Conservation (phyloP, 345 rosid genomes). For the Nasturtium officinale region DNA sequence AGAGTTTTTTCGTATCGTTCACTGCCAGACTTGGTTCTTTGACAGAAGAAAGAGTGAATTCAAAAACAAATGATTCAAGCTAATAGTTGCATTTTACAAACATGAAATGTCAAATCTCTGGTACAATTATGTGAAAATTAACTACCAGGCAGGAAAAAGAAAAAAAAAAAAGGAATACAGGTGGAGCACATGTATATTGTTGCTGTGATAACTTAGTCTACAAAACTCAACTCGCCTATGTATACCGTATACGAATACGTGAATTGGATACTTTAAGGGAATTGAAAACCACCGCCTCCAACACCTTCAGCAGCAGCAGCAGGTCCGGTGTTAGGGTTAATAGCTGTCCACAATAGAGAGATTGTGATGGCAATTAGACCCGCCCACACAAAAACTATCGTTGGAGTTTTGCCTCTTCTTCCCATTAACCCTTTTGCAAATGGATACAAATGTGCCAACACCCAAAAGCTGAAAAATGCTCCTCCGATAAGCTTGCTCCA, state of each 20-base stretch:
- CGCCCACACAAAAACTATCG: constrained; percentile 90
- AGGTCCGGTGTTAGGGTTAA: constrained; percentile 52
- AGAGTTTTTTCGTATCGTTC: background rate
- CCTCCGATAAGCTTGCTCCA: constrained; percentile 96
- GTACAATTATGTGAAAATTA: background rate
- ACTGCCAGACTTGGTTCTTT: too few relatives aligned
- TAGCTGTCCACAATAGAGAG: constrained; percentile 79
- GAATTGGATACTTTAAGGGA: constrained; percentile 49
- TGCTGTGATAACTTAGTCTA: constrained; percentile 18
- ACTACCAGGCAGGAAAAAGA: background rate
- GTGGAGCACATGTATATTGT: background rate
- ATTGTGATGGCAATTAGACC: constrained; percentile 89
- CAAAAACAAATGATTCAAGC: background rate
- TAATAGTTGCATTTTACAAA: constrained; percentile 3
- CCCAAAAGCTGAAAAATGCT: constrained; percentile 95
- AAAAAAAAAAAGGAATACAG: background rate
- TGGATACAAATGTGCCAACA: constrained; percentile 87
- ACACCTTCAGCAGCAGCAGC: constrained; percentile 27
- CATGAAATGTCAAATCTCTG: constrained; percentile 5
- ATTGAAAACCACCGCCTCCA: constrained; percentile 57
- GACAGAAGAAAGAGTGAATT: background rate
- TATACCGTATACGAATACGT: background rate
- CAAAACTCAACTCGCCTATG: constrained; percentile 20
- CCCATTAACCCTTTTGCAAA: constrained; percentile 98
- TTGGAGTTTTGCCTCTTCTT: constrained; percentile 89